Base-by-base conservation (phyloP, 352 stramenopile species). In the Pythium apleroticum region DNA sequence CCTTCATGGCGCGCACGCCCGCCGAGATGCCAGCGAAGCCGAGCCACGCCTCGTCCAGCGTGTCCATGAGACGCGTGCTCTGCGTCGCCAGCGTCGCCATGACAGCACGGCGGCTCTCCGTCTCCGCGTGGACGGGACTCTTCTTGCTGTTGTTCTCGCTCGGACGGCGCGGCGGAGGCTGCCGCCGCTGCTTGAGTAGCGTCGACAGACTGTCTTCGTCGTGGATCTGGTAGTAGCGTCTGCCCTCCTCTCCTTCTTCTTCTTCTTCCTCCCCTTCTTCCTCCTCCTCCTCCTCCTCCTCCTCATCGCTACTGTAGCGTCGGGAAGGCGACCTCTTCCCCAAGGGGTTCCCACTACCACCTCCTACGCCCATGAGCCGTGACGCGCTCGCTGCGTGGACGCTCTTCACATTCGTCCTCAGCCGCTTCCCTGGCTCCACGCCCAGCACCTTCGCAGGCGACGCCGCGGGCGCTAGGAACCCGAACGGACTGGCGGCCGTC, bases 11-110 rank as follows among this genome's bases (percentile, higher is more conserved):
- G 24, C 72, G 72, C 52, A 73, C 54, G 53, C 69, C 60, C 15
- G 56, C 62, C 5, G 72, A 78, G 41, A 78, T 57, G 15, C 57
- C 65, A 0, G 72, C 72, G 45, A 76, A 78, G n/a, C 72, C 65
- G 10, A 78, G 62, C 72, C 72, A 76, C 28, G 69, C 72, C 25
- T 74, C 65, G 46, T 78, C 69, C 64, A 78, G 53, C 22, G 66
- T 69, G 1, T 60, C 43, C 62, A 76, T 60, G 48, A 78, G 54
- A 50, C 69, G 68, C 15, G 62, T 45, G 55, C 68, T 74, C 17
- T 48, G 65, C 15, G 57, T 45, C 6, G 65, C 58, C 52, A 76
- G 49, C 19, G 57, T 48, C 28, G n/a, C 9, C 49, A 58, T 27
- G 12, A 53, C 24, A 8, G 19, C 41, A 3, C n/a, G 39, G 15